Base-by-base conservation (phyloP, 164 flowering plant species). In the Saururus chinensis region DNA sequence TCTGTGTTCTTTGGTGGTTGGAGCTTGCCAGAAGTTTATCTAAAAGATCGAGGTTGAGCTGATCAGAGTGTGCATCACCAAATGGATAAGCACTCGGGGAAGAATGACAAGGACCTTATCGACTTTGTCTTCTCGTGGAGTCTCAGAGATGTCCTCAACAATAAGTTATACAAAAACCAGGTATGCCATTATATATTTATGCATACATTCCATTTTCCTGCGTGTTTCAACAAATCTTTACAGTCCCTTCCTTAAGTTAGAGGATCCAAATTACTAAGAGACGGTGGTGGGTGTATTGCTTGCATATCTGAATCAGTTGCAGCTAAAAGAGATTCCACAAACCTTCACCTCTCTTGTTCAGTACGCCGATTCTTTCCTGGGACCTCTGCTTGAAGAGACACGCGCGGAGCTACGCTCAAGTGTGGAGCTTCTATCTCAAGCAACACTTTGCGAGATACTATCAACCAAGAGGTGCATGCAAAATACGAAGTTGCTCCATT, bases 321-420 rank as follows among this genome's bases (percentile, higher is more conserved):
- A 88, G 96, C 81, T 86, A 40, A 63, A 72, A 56, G 64, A 62
- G 57, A 86, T 86, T 60, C 90, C 89, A 9, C 66, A 60, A 14
- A 45, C 75, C 11, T 86, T 86, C 74, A 60, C 66, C 14, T 78
- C 90, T 0, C 76, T 75, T 13, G 54, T 69, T 12, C 75, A 80
- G 0, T 86, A 86, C 68, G 66, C 81, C 30, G 68, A 74, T 9
- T 82, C 87, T 0, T 86, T 42, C 64, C 37, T 64, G 9, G 73
- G 48, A 40, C 90, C 96, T 35, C 74, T 84, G 30, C 42, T 77
- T 14, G 89, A 84, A 68, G 89, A 84, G 73, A 80, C 82, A 24
- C 81, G 89, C 16, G 73, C 80, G 0, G 77, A 72, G 19, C 19
- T 89, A 25, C 62, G 45, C 40, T 71, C 85, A 6, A 70, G 79